Base-by-base conservation (phyloP, 129 eudicot genomes). In the Ambrosia trifida region DNA sequence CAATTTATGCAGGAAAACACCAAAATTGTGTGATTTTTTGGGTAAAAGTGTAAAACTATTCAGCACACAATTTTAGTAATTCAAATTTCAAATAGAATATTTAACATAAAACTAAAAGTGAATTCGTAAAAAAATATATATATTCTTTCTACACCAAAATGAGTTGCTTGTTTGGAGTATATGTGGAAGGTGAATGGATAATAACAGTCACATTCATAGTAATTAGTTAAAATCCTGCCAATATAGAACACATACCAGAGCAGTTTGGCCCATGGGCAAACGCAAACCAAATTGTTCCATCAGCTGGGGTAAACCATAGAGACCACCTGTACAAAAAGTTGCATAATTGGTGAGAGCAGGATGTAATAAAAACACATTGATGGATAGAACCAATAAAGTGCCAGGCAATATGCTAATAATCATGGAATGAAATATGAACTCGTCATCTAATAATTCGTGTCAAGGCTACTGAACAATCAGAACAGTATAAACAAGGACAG, bases 251-350 rank as follows among this genome's bases (percentile, higher is more conserved):
- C 82, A 66, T 76, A 93, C 98, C 96, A 93, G 76, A 40, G 82
- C 69, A 68, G 90, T 44, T 40, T 84, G 87, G 51, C 80, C 83
- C 83, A 84, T 69, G n/a, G 95, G 91, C 87, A 89, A 62, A 17
- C 81, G 80, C 76, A 93, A 17, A 65, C 98, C 96, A 83, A 87
- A 93, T 14, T 88, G 95, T 45, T 93, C 95, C 91, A 93, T 83
- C 70, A 93, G 41, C 17, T 95, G 98, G 18, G 98, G 95, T 63
- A 87, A 80, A 60, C 90, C 91, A 76, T 89, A 89, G 85, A 91
- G 61, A 54, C 89, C 93, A 82, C 96, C 97, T 88, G 72, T 45
- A 76, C 36, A 63, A 41, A 20, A 28, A 33, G 3, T 18, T 51
- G 54, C 20, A 51, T 28, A 51, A 40, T 36, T 9, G 28, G 11